Evolutionary conservation across 441 rosid species (phyloP).

Genomic region (Corymbia calophylla): DNA sequence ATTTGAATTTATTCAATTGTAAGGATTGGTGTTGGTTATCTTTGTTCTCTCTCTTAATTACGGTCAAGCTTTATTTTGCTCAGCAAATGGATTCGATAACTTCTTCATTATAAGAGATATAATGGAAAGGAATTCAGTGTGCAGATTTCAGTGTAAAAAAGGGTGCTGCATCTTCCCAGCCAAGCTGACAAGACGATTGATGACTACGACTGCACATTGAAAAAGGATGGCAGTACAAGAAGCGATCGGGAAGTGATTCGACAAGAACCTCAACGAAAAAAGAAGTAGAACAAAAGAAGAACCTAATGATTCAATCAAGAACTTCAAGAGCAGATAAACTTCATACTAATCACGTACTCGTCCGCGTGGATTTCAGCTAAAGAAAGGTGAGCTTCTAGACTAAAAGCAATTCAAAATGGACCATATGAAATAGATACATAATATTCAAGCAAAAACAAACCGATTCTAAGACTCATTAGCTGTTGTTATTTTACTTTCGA

Average conservation of each 20-base stretch:
- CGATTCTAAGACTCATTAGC: neutral
- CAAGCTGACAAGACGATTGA: neutral
- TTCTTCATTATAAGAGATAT: neutral
- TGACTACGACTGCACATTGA: neutral
- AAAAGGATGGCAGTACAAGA: neutral
- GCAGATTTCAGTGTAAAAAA: neutral
- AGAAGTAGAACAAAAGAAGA: neutral
- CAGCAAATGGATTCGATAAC: neutral
- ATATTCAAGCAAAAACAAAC: neutral
- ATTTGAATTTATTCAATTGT: neutral
- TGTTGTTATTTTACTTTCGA: neutral
- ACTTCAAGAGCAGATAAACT: neutral
- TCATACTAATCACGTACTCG: neutral
- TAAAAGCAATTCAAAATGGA: neutral
- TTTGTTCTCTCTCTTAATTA: neutral
- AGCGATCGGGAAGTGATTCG: neutral
- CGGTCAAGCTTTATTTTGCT: neutral
- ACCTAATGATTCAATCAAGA: neutral
- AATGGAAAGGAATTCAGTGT: neutral
- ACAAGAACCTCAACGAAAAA: neutral
- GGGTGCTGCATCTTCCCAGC: neutral
- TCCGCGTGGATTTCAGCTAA: neutral
- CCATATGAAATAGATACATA: neutral
- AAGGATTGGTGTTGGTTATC: neutral
- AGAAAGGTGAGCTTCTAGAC: neutral